Base-by-base conservation (phyloP, 106 monocot species). In the Dendrobium nobile region DNA sequence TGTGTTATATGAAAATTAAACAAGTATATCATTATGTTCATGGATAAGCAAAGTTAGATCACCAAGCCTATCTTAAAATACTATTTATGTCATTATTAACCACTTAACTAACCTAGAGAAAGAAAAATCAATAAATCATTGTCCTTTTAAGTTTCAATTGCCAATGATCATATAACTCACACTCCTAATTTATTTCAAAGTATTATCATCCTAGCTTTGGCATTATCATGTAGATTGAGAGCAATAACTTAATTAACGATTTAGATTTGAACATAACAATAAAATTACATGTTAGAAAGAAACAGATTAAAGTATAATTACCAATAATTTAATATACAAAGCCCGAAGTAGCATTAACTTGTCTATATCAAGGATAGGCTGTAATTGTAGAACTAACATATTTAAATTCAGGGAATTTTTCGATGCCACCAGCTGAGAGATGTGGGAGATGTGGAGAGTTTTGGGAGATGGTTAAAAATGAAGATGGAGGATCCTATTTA, bases 301-400 rank as follows among this genome's bases (percentile, higher is more conserved):
- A 18, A 27, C 86, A 3, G 37, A 37, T 37, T 37, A 37, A 37
- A 37, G 37, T 37, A 37, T 3, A 37, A 37, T 26, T 28, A 94
- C 94, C 90, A 81, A 84, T 76, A 94, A 70, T 88, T 94, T 91
- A 41, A 77, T 48, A 79, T 78, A 88, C 40, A 91, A 59, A 56
- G 83, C 75, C 56, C 91, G 89, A 77, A 94, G 90, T 78, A 90
- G 94, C 91, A 91, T 90, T 41, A 59, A 84, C 80, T 85, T 86
- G 59, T 94, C 94, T 87, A 90, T 94, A 81, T 94, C 94, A 72
- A 94, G 88, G 75, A 87, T 83, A 81, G 86, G 83, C 18, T 74
- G 86, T 70, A 94, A 79, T 24, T 87, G 84, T 64, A 88, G 90
- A 72, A 94, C 78, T 82, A 94, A 73, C 78, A 86, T 80, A 26